phyloP scores from a whole-genome alignment of 2,329 filamentous ascomycete genomes.

The Colletotrichum liaoningense region DNA sequence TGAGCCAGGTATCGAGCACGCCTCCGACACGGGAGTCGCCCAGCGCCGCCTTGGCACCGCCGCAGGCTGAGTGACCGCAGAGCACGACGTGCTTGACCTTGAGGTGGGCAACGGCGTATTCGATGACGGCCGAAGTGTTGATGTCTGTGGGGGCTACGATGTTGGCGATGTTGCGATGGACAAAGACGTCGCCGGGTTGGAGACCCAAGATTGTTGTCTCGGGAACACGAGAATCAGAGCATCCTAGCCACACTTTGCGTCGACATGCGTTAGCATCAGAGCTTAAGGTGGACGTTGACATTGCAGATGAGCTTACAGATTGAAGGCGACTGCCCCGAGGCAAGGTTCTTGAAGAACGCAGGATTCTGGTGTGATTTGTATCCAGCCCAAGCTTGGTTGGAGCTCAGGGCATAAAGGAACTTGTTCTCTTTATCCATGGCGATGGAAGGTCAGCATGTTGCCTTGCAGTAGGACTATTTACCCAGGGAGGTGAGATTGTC shows the following conservation, averaged over 20 bases:
- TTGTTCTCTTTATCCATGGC: slow-evolving; percentile 58
- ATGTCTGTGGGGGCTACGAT: slow-evolving; percentile 81
- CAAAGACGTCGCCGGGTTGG: slow-evolving; percentile 86
- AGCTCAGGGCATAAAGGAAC: slow-evolving; percentile 72
- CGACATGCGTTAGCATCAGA: background rate
- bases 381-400: slow-evolving; percentile 77
- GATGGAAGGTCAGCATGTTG: background rate
- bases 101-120: slow-evolving; percentile 80
- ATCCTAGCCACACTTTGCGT: slow-evolving; percentile 80
- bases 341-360: slow-evolving; percentile 75
- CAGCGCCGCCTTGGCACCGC: slow-evolving; percentile 72
- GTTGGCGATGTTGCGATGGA: slow-evolving; percentile 93
- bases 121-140: slow-evolving; percentile 79
- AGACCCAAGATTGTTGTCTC: slow-evolving; percentile 85
- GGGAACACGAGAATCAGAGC: slow-evolving; percentile 86
- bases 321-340: slow-evolving; percentile 73
- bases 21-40: slow-evolving; percentile 59
- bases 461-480: background rate
- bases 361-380: slow-evolving; percentile 75
- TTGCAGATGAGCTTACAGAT: slow-evolving; percentile 59
- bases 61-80: slow-evolving; percentile 76
- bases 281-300: background rate
- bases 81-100: slow-evolving; percentile 78
- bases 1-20: slow-evolving; percentile 66
- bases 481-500: background rate